These are phyloP conservation scores for Lanmaoa pseudosensibilis DNA, from an alignment of 768 basidiomycete genomes.

Conservation along the genomic window DNA sequence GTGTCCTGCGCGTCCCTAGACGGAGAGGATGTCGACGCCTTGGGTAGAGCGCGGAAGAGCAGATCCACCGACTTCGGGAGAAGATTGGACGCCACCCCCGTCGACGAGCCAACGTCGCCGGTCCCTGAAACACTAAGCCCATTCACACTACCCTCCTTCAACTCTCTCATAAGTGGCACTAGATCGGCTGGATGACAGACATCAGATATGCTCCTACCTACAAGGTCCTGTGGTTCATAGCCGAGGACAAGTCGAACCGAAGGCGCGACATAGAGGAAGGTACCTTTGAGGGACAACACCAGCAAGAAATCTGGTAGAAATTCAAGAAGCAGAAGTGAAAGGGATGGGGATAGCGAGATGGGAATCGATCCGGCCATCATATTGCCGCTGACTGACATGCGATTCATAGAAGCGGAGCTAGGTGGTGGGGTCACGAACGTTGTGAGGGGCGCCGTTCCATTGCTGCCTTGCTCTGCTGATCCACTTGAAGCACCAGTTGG, in stretches of 20 bases:
- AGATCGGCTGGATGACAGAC: conserved; percentile 89
- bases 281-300: conserved; percentile 89
- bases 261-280: conserved; percentile 90
- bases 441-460: conserved; percentile 20
- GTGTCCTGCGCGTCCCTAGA: not conserved
- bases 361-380: conserved; percentile 36
- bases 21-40: conserved; percentile 29
- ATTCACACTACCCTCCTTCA: conserved; percentile 60
- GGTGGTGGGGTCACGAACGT: conserved; percentile 16
- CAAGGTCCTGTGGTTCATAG: conserved; percentile 81
- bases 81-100: conserved; percentile 5
- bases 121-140: conserved; percentile 18
- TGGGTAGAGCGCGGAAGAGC: conserved; percentile 79
- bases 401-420: conserved; percentile 20
- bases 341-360: conserved; percentile 43
- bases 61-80: conserved; percentile 69
- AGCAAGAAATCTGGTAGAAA: conserved; percentile 78
- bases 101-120: conserved; percentile 17
- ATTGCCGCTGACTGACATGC: conserved; percentile 4
- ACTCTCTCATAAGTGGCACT: conserved; percentile 86
- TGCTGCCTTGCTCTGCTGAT: conserved; percentile 10
- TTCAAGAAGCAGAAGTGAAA: conserved; percentile 53
- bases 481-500: conserved; percentile 17
- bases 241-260: conserved; percentile 77
- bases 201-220: conserved; percentile 75